phyloP scores from a whole-genome alignment of 2,329 filamentous ascomycete genomes.

The Erysiphe pulchra region DNA sequence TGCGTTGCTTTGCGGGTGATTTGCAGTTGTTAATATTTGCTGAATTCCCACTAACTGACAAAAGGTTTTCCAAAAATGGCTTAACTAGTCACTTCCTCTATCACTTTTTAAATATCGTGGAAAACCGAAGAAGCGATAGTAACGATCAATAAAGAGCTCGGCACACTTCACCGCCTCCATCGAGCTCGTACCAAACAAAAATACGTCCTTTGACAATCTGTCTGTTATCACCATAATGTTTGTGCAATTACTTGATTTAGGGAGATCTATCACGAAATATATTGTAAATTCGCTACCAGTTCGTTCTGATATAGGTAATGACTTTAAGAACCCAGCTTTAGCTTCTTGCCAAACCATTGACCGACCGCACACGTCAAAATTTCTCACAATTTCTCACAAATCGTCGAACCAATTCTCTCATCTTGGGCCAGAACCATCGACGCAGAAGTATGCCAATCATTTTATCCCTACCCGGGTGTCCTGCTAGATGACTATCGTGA shows the following conservation, averaged over 20 bases:
- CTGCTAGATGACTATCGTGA: not conserved
- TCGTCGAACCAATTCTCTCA: not conserved
- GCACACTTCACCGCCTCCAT: not conserved
- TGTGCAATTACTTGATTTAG: not conserved
- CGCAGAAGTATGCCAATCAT: not conserved
- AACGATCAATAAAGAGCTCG: not conserved
- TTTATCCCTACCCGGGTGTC: not conserved
- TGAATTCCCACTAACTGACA: not conserved
- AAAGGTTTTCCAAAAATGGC: not conserved
- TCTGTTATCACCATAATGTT: not conserved
- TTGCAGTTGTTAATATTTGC: not conserved
- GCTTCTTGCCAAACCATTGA: not conserved
- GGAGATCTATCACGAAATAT: not conserved
- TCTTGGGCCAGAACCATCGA: not conserved
- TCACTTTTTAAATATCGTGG: not conserved
- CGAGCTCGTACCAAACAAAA: not conserved
- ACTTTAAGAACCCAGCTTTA: not conserved
- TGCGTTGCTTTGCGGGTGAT: not conserved
- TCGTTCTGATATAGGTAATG: not conserved
- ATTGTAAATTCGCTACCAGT: not conserved
- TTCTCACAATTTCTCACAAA: not conserved
- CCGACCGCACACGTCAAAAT: not conserved
- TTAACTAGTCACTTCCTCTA: not conserved
- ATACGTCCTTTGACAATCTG: not conserved
- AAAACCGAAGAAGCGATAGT: not conserved